Conservation (phyloP, 768 basidiomycete species). For the Leucosporidium creatinivorum region DNA sequence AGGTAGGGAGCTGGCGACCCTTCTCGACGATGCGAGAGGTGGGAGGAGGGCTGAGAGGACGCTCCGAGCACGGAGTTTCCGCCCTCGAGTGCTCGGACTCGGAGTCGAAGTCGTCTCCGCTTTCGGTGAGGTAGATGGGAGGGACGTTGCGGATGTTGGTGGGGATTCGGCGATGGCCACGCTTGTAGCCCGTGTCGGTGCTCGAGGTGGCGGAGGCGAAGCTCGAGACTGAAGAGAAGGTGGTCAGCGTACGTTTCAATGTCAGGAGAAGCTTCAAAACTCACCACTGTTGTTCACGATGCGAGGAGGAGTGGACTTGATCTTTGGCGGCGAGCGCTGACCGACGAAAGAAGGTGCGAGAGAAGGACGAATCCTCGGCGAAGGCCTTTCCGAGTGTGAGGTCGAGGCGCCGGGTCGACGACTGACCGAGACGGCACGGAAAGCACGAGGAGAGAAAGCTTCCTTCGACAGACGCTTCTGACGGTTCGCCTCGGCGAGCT, state of each 20-base stretch:
- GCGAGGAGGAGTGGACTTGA: too few species aligned
- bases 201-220: not conserved
- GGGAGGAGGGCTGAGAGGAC: conserved; percentile 24
- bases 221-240: not conserved
- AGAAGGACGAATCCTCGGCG: not conserved
- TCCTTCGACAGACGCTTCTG: not conserved
- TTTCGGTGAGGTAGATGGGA: conserved; percentile 19
- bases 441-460: not conserved
- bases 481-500: not conserved
- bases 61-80: conserved; percentile 6
- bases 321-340: too few species aligned
- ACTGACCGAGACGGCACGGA: not conserved
- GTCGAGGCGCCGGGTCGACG: not conserved
- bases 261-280: not conserved
- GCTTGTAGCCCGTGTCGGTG: conserved; percentile 1
- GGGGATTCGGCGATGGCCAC: conserved; percentile 24
- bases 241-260: not conserved
- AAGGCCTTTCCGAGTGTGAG: not conserved
- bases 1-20: conserved; percentile 18
- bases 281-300: too few species aligned
- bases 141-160: conserved; percentile 28
- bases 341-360: not conserved
- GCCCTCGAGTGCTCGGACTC: conserved; percentile 4
- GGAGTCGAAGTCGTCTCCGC: conserved; percentile 16
- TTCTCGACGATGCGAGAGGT: conserved; percentile 16